A percentile compares a stretch with the other conserved stretches of the same genome.
These are phyloP conservation scores for Ailanthus altissimus DNA, from an alignment of 345 rosid genomes.

Conservation along the genomic window DNA sequence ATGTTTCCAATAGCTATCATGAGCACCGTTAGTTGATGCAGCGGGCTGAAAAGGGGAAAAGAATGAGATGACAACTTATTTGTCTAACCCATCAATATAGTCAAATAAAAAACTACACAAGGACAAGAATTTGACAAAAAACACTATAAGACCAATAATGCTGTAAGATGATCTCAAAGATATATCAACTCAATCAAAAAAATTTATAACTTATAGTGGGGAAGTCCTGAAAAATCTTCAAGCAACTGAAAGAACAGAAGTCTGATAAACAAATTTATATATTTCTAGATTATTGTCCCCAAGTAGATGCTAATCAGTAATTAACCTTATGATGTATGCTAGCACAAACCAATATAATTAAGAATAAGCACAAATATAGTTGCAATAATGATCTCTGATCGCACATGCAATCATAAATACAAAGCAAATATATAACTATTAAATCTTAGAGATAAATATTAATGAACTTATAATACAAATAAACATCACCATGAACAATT, in stretches of 20 bases:
- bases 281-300: neutral
- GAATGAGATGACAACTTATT: constrained; percentile 19
- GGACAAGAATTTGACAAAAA: neutral
- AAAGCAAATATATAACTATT: neutral
- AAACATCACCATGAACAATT: neutral
- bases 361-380: neutral
- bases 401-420: neutral
- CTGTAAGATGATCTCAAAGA: neutral
- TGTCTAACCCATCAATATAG: constrained; percentile 11
- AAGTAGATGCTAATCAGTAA: neutral
- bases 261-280: neutral
- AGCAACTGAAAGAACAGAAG: constrained; percentile 2
- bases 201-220: neutral
- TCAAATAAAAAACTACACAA: neutral
- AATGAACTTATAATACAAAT: neutral
- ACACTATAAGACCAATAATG: constrained; percentile 3
- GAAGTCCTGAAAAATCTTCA: neutral
- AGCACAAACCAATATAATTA: neutral
- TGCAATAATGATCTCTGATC: neutral
- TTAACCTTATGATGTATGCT: neutral
- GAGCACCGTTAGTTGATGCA: constrained; percentile 53
- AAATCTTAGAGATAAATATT: neutral
- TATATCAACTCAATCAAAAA: neutral
- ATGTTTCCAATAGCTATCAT: constrained; percentile 76
- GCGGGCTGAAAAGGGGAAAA: constrained; percentile 58